Evolutionary conservation across 208 protist species (phyloP).

Genomic region (Leishmania guyanensis): DNA sequence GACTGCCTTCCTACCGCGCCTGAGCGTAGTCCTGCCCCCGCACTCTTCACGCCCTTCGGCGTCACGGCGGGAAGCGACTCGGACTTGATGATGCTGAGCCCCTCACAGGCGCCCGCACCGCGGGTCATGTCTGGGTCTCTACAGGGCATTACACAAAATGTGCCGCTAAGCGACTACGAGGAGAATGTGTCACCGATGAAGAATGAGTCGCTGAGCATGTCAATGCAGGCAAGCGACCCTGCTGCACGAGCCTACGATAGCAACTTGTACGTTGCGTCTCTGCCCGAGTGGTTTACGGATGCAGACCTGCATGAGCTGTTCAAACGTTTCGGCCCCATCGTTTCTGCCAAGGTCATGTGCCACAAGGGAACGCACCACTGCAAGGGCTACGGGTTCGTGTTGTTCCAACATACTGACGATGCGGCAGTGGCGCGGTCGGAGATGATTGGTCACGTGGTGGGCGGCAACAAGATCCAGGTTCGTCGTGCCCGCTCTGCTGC

Average conservation of each 20-base stretch:
- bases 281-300: slow-evolving; percentile 64
- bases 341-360: slow-evolving; percentile 76
- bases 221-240: slow-evolving; percentile 22
- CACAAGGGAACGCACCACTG: slow-evolving; percentile 57
- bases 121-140: slow-evolving; percentile 11
- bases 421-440: slow-evolving; percentile 49
- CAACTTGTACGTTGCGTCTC: slow-evolving; percentile 75
- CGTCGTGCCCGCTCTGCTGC: slow-evolving; percentile 51
- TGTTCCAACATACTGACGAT: slow-evolving; percentile 62
- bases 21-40: slow-evolving; percentile 9
- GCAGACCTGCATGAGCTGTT: slow-evolving; percentile 55
- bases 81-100: slow-evolving; percentile 9
- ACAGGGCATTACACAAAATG: neutral
- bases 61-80: slow-evolving; percentile 12
- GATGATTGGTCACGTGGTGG: slow-evolving; percentile 65
- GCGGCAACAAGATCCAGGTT: slow-evolving; percentile 68
- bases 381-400: slow-evolving; percentile 82
- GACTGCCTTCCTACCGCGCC: slow-evolving; percentile 19
- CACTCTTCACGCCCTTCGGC: slow-evolving; percentile 12
- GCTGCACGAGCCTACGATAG: slow-evolving; percentile 34
- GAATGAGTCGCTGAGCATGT: slow-evolving; percentile 25
- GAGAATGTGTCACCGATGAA: slow-evolving; percentile 34
- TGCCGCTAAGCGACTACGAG: slow-evolving; percentile 6
- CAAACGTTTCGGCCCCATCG: slow-evolving; percentile 61
- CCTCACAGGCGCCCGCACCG: slow-evolving; percentile 3